phyloP scores from a whole-genome alignment of 164 flowering plant genomes.

The Buxus sempervirens region DNA sequence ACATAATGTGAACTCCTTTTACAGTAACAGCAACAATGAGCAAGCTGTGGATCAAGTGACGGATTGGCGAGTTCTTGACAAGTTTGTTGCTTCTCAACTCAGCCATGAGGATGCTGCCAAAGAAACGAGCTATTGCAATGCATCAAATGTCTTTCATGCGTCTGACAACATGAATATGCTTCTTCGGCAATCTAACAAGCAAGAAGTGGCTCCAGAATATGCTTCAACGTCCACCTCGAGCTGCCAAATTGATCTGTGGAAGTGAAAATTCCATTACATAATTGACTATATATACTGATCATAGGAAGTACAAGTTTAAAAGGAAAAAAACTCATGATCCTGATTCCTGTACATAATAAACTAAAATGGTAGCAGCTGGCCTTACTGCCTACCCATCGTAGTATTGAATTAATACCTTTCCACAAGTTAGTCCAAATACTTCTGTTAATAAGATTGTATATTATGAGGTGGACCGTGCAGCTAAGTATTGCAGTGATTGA shows the following conservation, averaged over 20 bases:
- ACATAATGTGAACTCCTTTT: slow-evolving; percentile 31
- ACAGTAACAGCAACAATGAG: slow-evolving; percentile 27
- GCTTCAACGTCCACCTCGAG: slow-evolving; percentile 54
- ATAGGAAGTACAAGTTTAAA: slow-evolving; percentile 18
- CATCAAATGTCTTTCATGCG: slow-evolving; percentile 26
- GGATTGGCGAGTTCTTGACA: slow-evolving; percentile 86
- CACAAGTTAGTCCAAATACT: slow-evolving; percentile 13
- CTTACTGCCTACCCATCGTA: slow-evolving; percentile 9
- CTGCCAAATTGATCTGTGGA: slow-evolving; percentile 71
- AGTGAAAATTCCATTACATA: slow-evolving; percentile 30
- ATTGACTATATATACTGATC: slow-evolving; percentile 18
- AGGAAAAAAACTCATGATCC: slow-evolving; percentile 17
- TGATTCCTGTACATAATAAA: slow-evolving; percentile 58
- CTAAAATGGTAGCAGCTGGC: slow-evolving; percentile 25
- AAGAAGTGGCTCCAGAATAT: slow-evolving; percentile 37
- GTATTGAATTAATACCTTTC: slow-evolving; percentile 9
- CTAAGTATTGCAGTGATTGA: slow-evolving; percentile 17
- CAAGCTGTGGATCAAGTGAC: slow-evolving; percentile 67
- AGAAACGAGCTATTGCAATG: slow-evolving; percentile 35
- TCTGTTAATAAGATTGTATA: slow-evolving; percentile 19
- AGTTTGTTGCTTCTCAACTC: slow-evolving; percentile 90
- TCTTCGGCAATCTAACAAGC: slow-evolving; percentile 31
- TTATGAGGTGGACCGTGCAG: slow-evolving; percentile 17
- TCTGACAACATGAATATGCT: slow-evolving; percentile 39
- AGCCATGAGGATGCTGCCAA: slow-evolving; percentile 55